Evolutionary conservation across 768 basidiomycete species (phyloP).

Genomic region (Terana coerulea): DNA sequence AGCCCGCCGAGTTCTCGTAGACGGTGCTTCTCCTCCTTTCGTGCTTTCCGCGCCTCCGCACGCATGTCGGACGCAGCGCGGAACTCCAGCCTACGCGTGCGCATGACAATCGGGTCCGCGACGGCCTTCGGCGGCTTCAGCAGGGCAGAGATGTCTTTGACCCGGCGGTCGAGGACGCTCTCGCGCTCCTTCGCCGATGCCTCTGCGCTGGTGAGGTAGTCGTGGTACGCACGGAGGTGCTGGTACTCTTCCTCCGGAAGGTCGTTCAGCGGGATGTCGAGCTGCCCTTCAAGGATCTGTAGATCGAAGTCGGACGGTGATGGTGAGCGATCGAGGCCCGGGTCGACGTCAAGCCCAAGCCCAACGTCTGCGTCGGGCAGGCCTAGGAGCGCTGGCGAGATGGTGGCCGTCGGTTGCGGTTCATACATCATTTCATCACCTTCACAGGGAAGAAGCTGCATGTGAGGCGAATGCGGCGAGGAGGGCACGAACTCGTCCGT

Average conservation of each 20-base stretch:
- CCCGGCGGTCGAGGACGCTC: slow-evolving; percentile 26
- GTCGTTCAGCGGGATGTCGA: slow-evolving; percentile 15
- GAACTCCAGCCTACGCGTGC: slow-evolving; percentile 23
- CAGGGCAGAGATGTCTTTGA: slow-evolving; percentile 21
- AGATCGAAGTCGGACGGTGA: slow-evolving; percentile 26
- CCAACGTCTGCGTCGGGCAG: slow-evolving; percentile 13
- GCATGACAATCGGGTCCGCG: slow-evolving; percentile 25
- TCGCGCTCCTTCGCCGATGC: slow-evolving; percentile 20
- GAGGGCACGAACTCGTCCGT: slow-evolving; percentile 7
- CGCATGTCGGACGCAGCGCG: slow-evolving; percentile 36
- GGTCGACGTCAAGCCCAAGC: slow-evolving; percentile 24
- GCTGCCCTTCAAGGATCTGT: slow-evolving; percentile 23
- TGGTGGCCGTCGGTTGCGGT: slow-evolving; percentile 13
- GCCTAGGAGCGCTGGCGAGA: slow-evolving; percentile 20
- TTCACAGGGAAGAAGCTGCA: slow-evolving; percentile 14
- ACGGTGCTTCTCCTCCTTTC: slow-evolving; percentile 52
- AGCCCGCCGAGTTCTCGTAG: slow-evolving; percentile 53
- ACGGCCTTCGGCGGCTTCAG: slow-evolving; percentile 32
- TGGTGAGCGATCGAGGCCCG: slow-evolving; percentile 22
- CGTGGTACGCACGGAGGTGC: slow-evolving; percentile 17
- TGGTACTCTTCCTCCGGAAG: slow-evolving; percentile 24
- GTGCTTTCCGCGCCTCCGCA: slow-evolving; percentile 39
- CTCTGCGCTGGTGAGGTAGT: slow-evolving; percentile 18
- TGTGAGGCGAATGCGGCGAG: slow-evolving; percentile 19
- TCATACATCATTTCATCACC: slow-evolving; percentile 9